Percentiles rank a stretch among this genome's conserved stretches.
Evolutionary conservation across 805 yeast genomes (phyloP).

Genomic region (Ascoidea asiatica): DNA sequence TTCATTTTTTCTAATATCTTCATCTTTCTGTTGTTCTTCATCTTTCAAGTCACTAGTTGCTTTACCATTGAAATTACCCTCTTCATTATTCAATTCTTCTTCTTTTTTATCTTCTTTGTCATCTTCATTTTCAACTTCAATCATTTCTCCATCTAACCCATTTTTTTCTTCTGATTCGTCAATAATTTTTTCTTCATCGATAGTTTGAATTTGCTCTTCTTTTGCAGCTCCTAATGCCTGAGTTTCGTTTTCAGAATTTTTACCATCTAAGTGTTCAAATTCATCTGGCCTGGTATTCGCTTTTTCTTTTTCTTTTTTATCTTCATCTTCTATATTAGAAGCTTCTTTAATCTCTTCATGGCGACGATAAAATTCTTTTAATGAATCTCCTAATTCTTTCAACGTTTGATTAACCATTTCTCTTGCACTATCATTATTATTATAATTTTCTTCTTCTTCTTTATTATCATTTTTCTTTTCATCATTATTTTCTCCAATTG

Average conservation of each 20-base stretch:
- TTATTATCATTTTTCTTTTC: conserved; percentile 28
- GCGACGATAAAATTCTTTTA: conserved; percentile 85
- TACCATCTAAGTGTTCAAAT: conserved; percentile 73
- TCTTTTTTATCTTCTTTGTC: conserved; percentile 14
- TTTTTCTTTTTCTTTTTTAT: conserved; percentile 30
- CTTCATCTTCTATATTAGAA: conserved; percentile 29
- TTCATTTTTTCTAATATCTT: conserved; percentile 17
- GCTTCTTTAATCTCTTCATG: conserved; percentile 77
- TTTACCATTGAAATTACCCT: conserved; percentile 15
- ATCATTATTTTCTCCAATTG: conserved; percentile 20
- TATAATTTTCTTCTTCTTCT: conserved; percentile 24
- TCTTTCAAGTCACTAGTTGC: conserved; percentile 15
- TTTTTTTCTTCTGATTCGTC: conserved; percentile 45
- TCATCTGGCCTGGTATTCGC: conserved; percentile 71
- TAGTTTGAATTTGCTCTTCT: conserved; percentile 60
- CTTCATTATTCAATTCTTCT: conserved; percentile 16
- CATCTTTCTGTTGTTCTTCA: conserved; percentile 15
- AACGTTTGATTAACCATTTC: conserved; percentile 64
- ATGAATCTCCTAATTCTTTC: conserved; percentile 80
- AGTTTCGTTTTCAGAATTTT: conserved; percentile 62
- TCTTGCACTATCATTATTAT: conserved; percentile 37
- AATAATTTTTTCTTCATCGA: conserved; percentile 72
- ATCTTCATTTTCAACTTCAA: conserved; percentile 19
- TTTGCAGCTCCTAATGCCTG: conserved; percentile 91
- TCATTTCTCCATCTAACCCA: conserved; percentile 20